Evolutionary conservation across 371 early-diverging fungal species (phyloP).

Genomic region (Mortierella sp.): DNA sequence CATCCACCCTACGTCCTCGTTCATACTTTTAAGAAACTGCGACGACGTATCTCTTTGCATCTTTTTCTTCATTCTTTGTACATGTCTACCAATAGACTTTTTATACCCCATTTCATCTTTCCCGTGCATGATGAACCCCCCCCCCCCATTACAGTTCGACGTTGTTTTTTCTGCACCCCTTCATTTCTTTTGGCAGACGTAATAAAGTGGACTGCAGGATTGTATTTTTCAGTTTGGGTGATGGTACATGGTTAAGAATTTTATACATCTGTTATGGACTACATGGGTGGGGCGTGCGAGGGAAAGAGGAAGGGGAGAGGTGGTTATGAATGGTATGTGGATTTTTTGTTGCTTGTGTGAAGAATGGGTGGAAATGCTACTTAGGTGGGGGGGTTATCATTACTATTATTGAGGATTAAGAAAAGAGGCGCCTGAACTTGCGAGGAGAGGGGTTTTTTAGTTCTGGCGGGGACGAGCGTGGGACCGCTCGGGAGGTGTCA

Average conservation of each 20-base stretch:
- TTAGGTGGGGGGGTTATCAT: neutral
- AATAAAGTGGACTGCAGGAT: neutral
- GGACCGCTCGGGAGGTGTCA: slow-evolving; percentile 2
- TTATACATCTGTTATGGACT: neutral
- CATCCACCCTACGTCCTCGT: neutral
- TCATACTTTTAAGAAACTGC: neutral
- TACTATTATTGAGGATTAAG: neutral
- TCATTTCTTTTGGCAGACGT: neutral
- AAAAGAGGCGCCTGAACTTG: neutral
- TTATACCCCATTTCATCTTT: neutral
- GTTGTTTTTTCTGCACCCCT: neutral
- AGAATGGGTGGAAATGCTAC: neutral
- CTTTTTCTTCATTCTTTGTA: neutral
- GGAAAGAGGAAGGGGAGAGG: neutral
- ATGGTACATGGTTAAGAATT: neutral
- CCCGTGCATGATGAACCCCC: neutral
- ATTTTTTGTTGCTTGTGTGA: neutral
- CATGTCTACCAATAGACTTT: neutral
- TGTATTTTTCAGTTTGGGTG: neutral
- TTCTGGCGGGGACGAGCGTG: neutral
- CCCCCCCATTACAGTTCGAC: neutral
- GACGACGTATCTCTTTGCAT: neutral
- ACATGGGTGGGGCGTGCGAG: neutral
- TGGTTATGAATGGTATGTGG: neutral
- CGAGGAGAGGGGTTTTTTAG: neutral